These are phyloP conservation scores for Fusarium odoratissimum DNA, from an alignment of 2,329 filamentous ascomycete species.

Conservation along the genomic window DNA sequence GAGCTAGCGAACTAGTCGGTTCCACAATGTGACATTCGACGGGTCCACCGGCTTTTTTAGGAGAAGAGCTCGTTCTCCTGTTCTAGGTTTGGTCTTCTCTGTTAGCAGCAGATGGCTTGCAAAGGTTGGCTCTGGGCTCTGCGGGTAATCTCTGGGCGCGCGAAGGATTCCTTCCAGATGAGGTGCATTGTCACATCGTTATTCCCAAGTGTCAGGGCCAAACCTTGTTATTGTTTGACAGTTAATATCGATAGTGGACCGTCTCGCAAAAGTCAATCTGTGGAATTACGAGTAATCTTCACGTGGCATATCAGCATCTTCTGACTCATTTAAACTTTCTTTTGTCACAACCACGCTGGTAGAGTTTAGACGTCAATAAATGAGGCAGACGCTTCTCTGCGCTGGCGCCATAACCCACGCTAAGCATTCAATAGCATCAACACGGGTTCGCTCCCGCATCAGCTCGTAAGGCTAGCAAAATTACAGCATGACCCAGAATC, in stretches of 20 bases:
- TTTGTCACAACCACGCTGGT: neutral
- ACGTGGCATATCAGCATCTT: neutral
- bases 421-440: neutral
- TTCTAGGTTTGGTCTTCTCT: neutral
- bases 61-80: neutral
- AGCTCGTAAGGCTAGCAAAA: neutral
- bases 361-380: too few species aligned
- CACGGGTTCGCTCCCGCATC: neutral
- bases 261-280: neutral
- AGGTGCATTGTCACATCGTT: neutral
- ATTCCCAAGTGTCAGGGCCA: neutral
- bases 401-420: neutral
- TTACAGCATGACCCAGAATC: neutral
- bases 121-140: neutral
- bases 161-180: neutral
- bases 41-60: neutral
- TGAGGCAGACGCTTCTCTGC: neutral
- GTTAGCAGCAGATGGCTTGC: neutral
- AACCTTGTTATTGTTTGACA: neutral
- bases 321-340: neutral
- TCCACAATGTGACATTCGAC: neutral
- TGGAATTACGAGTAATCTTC: neutral
- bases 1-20: neutral
- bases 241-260: neutral
- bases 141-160: neutral